Percentiles rank a stretch among this genome's conserved stretches.
These are phyloP conservation scores for Torulaspora franciscae DNA, from an alignment of 805 yeast genomes.

Conservation along the genomic window DNA sequence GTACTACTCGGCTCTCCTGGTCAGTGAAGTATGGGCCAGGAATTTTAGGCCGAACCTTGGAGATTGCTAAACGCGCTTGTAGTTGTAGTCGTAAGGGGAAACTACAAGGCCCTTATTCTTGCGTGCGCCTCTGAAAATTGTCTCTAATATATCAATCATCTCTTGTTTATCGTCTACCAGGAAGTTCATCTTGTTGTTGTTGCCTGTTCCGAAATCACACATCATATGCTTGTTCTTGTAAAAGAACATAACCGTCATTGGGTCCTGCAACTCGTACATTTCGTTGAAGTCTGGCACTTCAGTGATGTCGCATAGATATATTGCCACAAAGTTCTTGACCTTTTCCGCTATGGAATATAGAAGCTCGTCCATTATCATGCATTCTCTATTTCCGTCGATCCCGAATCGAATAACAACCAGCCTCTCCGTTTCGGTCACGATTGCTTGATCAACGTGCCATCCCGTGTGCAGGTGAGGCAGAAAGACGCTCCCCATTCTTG, in stretches of 20 bases:
- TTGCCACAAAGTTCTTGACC: constrained; percentile 79
- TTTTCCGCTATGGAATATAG: constrained; percentile 75
- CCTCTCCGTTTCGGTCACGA: constrained; percentile 84
- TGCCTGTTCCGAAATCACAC: constrained; percentile 98
- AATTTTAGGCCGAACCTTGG: neutral
- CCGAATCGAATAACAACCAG: constrained; percentile 89
- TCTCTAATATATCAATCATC: constrained; percentile 83
- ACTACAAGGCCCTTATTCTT: constrained; percentile 90
- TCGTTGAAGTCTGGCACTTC: constrained; percentile 85
- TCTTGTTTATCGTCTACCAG: constrained; percentile 76
- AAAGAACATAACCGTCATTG: constrained; percentile 90
- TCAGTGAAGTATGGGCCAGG: neutral
- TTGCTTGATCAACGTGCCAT: constrained; percentile 98
- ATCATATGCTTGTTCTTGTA: constrained; percentile 91
- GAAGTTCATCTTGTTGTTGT: constrained; percentile 90
- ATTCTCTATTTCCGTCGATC: constrained; percentile 63
- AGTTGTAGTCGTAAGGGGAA: constrained; percentile 66
- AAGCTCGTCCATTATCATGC: constrained; percentile 88
- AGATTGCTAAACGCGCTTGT: constrained; percentile 31
- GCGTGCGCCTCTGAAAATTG: constrained; percentile 82
- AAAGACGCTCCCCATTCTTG: constrained; percentile 69
- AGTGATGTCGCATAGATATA: constrained; percentile 84
- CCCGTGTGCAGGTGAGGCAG: constrained; percentile 78
- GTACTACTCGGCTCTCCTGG: neutral
- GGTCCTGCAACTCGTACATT: constrained; percentile 55